Percentiles rank a stretch among this genome's conserved stretches.
phyloP scores from a whole-genome alignment of 306 rosid species.

The Canavalia ensiformis region DNA sequence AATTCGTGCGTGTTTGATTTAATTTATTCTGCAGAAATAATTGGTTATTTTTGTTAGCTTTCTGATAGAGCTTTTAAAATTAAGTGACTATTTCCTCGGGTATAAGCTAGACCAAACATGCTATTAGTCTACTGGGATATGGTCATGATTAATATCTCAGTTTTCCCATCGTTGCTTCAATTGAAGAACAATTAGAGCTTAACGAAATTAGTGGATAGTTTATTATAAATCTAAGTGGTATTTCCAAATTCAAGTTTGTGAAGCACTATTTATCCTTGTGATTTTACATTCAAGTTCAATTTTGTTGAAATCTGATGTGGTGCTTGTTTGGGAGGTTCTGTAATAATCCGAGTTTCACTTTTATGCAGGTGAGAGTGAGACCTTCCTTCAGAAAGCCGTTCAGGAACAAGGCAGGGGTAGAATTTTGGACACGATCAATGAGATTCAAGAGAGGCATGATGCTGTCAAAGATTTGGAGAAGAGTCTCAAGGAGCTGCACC shows the following conservation, averaged over 20 bases:
- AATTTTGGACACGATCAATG: conserved; percentile 86
- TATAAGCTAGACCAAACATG: no score
- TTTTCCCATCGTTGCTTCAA: not conserved
- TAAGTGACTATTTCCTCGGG: no score
- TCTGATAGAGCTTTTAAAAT: no score
- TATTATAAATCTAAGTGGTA: not conserved
- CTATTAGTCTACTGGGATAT: not conserved
- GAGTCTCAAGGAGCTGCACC: conserved; percentile 90
- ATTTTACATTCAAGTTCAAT: not conserved
- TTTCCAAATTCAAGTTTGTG: conserved; percentile 5
- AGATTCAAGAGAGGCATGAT: conserved; percentile 97
- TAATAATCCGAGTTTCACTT: conserved; percentile 33
- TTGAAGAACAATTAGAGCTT: conserved; percentile 1
- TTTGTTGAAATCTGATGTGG: not conserved
- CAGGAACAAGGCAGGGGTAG: conserved; percentile 95
- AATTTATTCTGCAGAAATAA: no score
- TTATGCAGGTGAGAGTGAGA: conserved; percentile 90
- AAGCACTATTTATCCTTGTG: not conserved
- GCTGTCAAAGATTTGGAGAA: conserved; percentile 92
- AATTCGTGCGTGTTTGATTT: not conserved
- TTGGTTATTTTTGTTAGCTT: no score
- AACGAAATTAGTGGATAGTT: not conserved
- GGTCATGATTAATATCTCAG: not conserved
- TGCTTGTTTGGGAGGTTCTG: not conserved
- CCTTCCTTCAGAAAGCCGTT: conserved; percentile 94